These are phyloP conservation scores for Lipomyces starkeyi DNA, from an alignment of 805 yeast species.

Conservation along the genomic window DNA sequence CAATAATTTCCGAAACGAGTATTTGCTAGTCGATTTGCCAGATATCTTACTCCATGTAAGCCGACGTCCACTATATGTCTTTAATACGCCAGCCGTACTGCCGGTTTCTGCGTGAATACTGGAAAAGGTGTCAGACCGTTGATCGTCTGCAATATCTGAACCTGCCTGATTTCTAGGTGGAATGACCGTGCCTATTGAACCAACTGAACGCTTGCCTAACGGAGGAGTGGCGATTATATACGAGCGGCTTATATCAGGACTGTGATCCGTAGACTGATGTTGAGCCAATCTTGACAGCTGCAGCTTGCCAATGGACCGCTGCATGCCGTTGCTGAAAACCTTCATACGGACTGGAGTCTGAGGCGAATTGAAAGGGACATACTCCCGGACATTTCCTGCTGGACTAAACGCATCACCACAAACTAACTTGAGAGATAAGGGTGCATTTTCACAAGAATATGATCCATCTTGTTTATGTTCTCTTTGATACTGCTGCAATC, in stretches of 20 bases:
- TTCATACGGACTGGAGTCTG: background rate
- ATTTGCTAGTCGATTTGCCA: background rate
- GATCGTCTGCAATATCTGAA: background rate
- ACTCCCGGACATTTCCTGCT: background rate
- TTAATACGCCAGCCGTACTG: background rate
- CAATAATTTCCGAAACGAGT: background rate
- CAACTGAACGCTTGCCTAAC: background rate
- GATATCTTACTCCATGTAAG: background rate
- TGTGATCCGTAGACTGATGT: background rate
- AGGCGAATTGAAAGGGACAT: background rate
- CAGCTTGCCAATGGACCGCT: background rate
- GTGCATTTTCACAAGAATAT: conserved; percentile 1
- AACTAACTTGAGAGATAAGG: background rate
- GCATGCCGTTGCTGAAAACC: background rate
- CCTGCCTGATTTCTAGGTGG: background rate
- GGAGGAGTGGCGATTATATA: background rate
- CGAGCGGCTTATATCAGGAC: background rate
- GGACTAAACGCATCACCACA: background rate
- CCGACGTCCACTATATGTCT: background rate
- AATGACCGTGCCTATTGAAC: background rate
- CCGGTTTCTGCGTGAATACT: background rate
- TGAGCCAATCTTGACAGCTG: background rate
- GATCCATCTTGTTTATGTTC: background rate
- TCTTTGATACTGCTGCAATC: background rate
- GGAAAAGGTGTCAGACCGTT: background rate